A percentile compares a stretch with the other conserved stretches of the same genome.
Evolutionary conservation across 2,329 filamentous ascomycete species (phyloP).

Genomic region (Pseudopithomyces maydicus): DNA sequence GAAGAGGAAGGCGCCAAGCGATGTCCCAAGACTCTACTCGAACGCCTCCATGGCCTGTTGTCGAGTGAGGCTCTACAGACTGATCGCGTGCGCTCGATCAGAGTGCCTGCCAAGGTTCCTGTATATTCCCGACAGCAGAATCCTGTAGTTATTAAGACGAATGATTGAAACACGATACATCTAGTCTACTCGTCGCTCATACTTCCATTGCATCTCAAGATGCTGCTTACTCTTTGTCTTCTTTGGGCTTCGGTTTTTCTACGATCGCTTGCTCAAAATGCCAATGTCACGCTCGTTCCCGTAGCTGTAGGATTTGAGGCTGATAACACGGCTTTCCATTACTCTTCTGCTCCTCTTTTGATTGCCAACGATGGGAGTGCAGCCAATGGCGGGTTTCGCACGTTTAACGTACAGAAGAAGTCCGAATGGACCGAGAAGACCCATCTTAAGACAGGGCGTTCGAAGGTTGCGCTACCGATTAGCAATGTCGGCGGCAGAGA

Average conservation of each 20-base stretch:
- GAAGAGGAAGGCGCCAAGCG: slow-evolving; percentile 2
- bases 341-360: slow-evolving; percentile 23
- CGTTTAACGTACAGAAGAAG: slow-evolving; percentile 17
- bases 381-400: slow-evolving; percentile 32
- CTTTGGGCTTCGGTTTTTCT: slow-evolving; percentile 13
- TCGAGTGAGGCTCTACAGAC: neutral
- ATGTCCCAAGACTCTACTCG: slow-evolving; percentile 1
- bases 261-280: slow-evolving; percentile 17
- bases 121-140: neutral
- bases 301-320: slow-evolving; percentile 30
- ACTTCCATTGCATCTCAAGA: slow-evolving; percentile 3
- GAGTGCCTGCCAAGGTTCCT: neutral
- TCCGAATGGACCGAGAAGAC: slow-evolving; percentile 15
- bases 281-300: slow-evolving; percentile 25
- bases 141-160: neutral
- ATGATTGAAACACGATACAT: neutral
- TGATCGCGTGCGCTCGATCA: neutral
- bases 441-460: slow-evolving; percentile 31
- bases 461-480: slow-evolving; percentile 31
- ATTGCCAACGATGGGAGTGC: slow-evolving; percentile 36
- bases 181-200: neutral
- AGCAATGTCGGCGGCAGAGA: slow-evolving; percentile 28
- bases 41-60: neutral
- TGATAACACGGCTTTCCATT: slow-evolving; percentile 36
- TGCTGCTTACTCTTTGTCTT: neutral